Percentiles rank a stretch among this genome's conserved stretches.
phyloP scores from a whole-genome alignment of 2,329 filamentous ascomycete genomes.

The Achaetomium macrosporum region DNA sequence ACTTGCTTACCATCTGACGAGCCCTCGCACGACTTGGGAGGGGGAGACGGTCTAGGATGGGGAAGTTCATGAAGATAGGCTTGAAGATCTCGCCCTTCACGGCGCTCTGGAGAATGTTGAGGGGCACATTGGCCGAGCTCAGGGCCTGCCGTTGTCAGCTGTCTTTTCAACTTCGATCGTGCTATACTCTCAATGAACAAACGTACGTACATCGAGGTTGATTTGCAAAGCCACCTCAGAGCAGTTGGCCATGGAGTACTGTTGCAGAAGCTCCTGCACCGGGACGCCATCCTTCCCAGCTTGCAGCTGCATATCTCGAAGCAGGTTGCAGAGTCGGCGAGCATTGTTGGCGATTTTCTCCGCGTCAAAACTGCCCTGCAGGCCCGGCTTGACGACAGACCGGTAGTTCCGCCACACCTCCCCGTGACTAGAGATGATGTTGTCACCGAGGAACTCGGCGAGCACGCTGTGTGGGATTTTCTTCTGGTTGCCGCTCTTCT shows the following conservation, averaged over 20 bases:
- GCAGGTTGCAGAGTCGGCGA: constrained; percentile 1
- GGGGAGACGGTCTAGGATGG: constrained; percentile 14
- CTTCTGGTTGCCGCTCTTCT: constrained; percentile 22
- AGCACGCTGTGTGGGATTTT: constrained; percentile 20
- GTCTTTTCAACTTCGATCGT: not conserved
- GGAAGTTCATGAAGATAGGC: constrained; percentile 21
- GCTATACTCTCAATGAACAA: not conserved
- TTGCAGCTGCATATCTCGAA: constrained; percentile 6
- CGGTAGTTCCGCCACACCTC: constrained; percentile 14
- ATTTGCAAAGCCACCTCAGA: constrained; percentile 17
- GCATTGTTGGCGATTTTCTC: constrained; percentile 13
- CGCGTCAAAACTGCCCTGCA: constrained; percentile 14
- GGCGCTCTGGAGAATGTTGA: constrained; percentile 16
- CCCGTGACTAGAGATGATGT: constrained; percentile 19
- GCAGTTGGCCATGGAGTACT: constrained; percentile 19
- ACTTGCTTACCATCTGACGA: constrained; percentile 9
- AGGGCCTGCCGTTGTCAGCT: constrained; percentile 7
- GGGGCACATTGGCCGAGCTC: constrained; percentile 11
- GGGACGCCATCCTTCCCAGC: constrained; percentile 8
- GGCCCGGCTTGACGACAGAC: constrained; percentile 14
- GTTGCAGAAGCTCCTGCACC: constrained; percentile 16
- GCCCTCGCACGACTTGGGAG: constrained; percentile 14
- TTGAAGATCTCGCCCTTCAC: constrained; percentile 21
- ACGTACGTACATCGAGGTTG: constrained; percentile 14
- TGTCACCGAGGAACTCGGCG: constrained; percentile 18